Conservation (phyloP, 73 alveolate species). For the Blepharisma stoltei region DNA sequence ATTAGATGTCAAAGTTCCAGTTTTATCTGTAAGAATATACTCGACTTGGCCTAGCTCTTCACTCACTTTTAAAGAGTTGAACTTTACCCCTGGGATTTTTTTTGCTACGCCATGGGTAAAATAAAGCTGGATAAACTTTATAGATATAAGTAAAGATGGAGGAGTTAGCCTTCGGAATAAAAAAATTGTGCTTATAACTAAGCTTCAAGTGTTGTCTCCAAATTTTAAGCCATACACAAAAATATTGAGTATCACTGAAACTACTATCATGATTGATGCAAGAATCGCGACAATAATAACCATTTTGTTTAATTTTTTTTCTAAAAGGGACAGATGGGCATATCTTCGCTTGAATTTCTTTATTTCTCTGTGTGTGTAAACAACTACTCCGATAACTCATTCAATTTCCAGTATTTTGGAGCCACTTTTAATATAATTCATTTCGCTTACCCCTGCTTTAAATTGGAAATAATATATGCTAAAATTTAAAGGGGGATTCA, state of each 20-base stretch:
- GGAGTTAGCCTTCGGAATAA: neutral
- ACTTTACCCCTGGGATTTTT: neutral
- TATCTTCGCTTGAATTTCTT: neutral
- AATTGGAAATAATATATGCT: no score
- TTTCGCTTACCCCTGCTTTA: neutral
- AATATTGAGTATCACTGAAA: no score
- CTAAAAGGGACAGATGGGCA: no score
- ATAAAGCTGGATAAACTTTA: neutral
- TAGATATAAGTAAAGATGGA: neutral
- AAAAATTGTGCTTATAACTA: no score
- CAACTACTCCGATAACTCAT: constrained; percentile 20
- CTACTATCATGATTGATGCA: no score
- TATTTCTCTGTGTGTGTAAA: neutral
- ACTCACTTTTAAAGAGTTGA: neutral
- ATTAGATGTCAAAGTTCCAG: constrained; percentile 18
- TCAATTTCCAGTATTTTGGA: neutral
- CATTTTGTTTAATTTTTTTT: no score
- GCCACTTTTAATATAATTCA: neutral
- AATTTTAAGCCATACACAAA: no score
- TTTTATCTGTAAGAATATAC: constrained; percentile 21
- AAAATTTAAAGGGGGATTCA: no score
- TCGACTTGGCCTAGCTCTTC: constrained; percentile 5
- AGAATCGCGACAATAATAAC: no score
- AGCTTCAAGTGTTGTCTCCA: no score
- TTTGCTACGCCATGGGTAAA: neutral